Conservation (phyloP, 2,329 filamentous ascomycete genomes). For the Diaporthe ampelina region DNA sequence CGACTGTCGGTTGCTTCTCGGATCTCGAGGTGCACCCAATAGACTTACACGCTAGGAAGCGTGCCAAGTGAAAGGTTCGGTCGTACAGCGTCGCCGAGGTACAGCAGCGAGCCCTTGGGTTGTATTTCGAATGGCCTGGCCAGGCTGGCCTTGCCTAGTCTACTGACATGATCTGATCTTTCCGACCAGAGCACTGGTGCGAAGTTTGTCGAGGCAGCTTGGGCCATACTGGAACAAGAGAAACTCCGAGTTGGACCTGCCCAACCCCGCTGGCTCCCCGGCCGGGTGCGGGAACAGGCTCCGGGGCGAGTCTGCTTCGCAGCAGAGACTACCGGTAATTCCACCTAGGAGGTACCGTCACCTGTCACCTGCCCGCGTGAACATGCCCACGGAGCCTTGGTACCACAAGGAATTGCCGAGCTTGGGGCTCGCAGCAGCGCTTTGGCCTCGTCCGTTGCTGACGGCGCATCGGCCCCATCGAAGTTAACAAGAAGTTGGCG, state of each 20-base stretch:
- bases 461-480: constrained; percentile 10
- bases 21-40: not conserved
- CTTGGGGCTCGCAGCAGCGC: constrained; percentile 10
- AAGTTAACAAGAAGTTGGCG: constrained; percentile 19
- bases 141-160: constrained; percentile 12
- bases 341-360: not conserved
- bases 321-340: not conserved
- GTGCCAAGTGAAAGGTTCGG: constrained; percentile 11
- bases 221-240: constrained; percentile 21
- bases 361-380: constrained; percentile 11
- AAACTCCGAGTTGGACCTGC: constrained; percentile 26
- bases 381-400: not conserved
- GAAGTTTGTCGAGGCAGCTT: not conserved
- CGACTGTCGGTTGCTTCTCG: not conserved
- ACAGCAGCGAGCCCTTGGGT: not conserved
- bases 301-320: too few species aligned
- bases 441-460: constrained; percentile 23
- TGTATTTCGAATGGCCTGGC: constrained; percentile 11
- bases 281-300: not conserved
- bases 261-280: not conserved
- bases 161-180: constrained; percentile 24
- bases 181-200: constrained; percentile 14
- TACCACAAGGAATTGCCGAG: constrained; percentile 2
- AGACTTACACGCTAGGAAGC: not conserved
- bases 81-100: constrained; percentile 20